These are phyloP conservation scores for Starmerella scarabaei DNA, from an alignment of 805 yeast species.

Conservation along the genomic window DNA sequence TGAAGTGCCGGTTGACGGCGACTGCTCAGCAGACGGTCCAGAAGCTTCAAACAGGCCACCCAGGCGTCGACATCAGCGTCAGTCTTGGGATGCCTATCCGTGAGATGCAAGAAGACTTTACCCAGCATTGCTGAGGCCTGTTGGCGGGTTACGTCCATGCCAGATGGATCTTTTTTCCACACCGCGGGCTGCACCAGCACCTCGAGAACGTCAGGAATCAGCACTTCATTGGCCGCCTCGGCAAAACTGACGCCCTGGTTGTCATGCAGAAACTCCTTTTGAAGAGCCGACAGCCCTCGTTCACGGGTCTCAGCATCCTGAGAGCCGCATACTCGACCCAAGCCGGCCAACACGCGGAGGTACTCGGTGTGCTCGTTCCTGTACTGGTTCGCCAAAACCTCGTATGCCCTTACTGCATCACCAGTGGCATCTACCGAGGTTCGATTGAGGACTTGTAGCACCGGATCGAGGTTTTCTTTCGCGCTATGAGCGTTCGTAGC, in stretches of 20 bases:
- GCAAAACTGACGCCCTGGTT: slow-evolving; percentile 25
- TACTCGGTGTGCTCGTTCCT: slow-evolving; percentile 5
- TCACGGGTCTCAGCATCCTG: slow-evolving; percentile 15
- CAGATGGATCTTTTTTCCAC: slow-evolving; percentile 44
- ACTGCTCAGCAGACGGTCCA: slow-evolving; percentile 31
- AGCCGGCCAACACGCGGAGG: slow-evolving; percentile 1
- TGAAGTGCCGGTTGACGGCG: slow-evolving; percentile 29
- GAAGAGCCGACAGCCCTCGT: slow-evolving; percentile 30
- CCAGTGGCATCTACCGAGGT: not conserved
- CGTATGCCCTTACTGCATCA: not conserved
- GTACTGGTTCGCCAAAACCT: slow-evolving; percentile 3
- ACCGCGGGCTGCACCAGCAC: slow-evolving; percentile 57
- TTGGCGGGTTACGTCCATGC: slow-evolving; percentile 52
- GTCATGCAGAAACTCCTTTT: slow-evolving; percentile 37
- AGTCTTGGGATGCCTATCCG: slow-evolving; percentile 24
- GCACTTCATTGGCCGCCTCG: slow-evolving; percentile 52
- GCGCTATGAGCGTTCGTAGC: not conserved
- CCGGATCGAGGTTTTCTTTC: not conserved
- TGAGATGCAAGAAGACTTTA: slow-evolving; percentile 44
- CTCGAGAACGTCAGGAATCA: slow-evolving; percentile 52
- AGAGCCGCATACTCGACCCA: slow-evolving; percentile 8
- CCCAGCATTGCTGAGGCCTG: slow-evolving; percentile 58
- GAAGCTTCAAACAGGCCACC: slow-evolving; percentile 28
- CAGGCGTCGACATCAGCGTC: slow-evolving; percentile 26
- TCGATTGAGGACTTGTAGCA: not conserved